Evolutionary conservation across 2,329 filamentous ascomycete species (phyloP), one percentile per base, ranked within the genome.

Genomic region (Chaetomium sp.): DNA sequence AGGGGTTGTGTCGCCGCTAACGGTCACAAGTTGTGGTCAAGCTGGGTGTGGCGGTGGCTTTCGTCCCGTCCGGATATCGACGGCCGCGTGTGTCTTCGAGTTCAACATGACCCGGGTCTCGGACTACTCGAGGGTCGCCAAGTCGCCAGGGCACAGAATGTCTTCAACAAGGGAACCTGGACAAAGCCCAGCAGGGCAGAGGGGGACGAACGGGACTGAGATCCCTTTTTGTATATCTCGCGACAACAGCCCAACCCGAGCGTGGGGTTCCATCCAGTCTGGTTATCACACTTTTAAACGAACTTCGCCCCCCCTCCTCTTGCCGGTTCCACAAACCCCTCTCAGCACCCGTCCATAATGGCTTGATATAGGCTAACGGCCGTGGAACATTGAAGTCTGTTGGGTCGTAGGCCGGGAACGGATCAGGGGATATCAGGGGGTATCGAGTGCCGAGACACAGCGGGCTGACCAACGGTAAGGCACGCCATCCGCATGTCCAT

Each of bases 391-490:
- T 19, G n/a, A 27, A 27, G 19, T 27, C 6, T 42, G 37, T 48
- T 53, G 44, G 44, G 43, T 43, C 44, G 52, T 33, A 48, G 35
- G 44, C n/a, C 38, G 44, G 32, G 32, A 4, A 40, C 44, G 32
- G 19, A 27, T 27, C 19, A 27, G 19, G 19, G 19, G 19, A 27
- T 27, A 53, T 53, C 41, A 37, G 50, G 43, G 43, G 43, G 35
- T 42, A 42, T 48, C 37, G 51, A 9, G 32, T 53, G 51, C 51
- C 51, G 37, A 53, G 51, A 34, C 19, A 14, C 32, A 3, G 8
- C 32, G 6, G 12, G n/a, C 52, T 42, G 44, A 40, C 52, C 52
- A 53, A 53, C 52, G 10, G 36, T 14, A 53, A 5, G 33, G 44
- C 52, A 37, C 52, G 38, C 37, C 52, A 42, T 35, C 44, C 5